A percentile compares a stretch with the other conserved stretches of the same genome.
Evolutionary conservation across 192 early-diverging fungal genomes (phyloP).

Genomic region (Backusella circina): DNA sequence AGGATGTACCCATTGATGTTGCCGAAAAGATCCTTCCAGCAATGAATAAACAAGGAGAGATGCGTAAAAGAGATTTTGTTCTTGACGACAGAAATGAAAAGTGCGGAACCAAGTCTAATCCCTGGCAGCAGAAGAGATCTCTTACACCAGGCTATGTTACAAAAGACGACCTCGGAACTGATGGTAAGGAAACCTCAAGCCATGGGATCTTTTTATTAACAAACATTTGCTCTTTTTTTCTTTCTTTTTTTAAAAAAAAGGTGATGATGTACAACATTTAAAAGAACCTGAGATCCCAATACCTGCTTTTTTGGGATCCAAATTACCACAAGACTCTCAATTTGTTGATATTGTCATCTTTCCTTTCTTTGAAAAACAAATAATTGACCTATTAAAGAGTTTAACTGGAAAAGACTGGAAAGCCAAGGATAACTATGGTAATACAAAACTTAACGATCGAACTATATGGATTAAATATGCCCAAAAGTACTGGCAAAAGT

Average conservation of each 20-base stretch:
- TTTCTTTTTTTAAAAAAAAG: slow-evolving; percentile 7
- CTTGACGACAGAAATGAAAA: background rate
- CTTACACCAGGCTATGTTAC: slow-evolving; percentile 47
- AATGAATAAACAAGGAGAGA: slow-evolving; percentile 33
- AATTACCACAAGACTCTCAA: slow-evolving; percentile 31
- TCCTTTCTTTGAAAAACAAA: slow-evolving; percentile 39
- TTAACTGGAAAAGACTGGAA: slow-evolving; percentile 24
- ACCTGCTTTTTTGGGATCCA: slow-evolving; percentile 40
- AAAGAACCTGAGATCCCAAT: slow-evolving; percentile 31
- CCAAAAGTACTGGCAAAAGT: slow-evolving; percentile 31
- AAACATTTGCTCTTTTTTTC: no score
- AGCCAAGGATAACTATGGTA: slow-evolving; percentile 7
- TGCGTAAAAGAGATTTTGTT: slow-evolving; percentile 23
- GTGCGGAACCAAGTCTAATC: background rate
- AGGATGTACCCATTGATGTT: background rate
- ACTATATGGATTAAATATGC: slow-evolving; percentile 33
- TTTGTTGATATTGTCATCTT: slow-evolving; percentile 41
- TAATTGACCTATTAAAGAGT: slow-evolving; percentile 28
- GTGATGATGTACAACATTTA: slow-evolving; percentile 48
- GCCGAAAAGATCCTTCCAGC: background rate
- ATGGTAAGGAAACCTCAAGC: background rate
- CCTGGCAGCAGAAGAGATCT: background rate
- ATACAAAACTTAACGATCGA: slow-evolving; percentile 21
- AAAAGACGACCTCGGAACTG: slow-evolving; percentile 44
- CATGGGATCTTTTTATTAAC: background rate